These are phyloP conservation scores for Tilletiaria anomala DNA, from an alignment of 1,284 basidiomycete species.

Conservation along the genomic window DNA sequence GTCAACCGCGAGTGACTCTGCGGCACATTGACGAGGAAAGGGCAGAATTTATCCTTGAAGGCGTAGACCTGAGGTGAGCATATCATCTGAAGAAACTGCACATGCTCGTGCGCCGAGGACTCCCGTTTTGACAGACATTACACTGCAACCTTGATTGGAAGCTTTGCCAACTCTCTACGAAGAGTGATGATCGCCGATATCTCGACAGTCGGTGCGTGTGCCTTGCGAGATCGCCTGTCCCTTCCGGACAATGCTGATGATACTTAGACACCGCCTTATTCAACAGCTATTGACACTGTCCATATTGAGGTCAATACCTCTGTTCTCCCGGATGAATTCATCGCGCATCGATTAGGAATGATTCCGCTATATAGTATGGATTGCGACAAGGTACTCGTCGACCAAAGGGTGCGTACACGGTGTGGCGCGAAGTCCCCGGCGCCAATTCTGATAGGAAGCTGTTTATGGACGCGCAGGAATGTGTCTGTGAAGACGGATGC, in stretches of 20 bases:
- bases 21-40: slow-evolving; percentile 15
- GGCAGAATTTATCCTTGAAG: slow-evolving; percentile 33
- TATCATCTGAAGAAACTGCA: too few species aligned
- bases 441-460: too few species aligned
- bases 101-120: too few species aligned
- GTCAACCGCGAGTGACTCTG: slow-evolving; percentile 1
- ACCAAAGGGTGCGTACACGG: too few species aligned
- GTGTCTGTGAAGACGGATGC: slow-evolving; percentile 64
- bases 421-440: too few species aligned
- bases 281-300: slow-evolving; percentile 96
- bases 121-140: too few species aligned
- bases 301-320: slow-evolving; percentile 83
- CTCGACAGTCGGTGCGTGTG: slow-evolving; percentile 33
- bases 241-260: too few species aligned
- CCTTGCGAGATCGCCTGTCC: too few species aligned
- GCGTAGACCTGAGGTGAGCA: slow-evolving; percentile 34
- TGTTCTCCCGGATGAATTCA: slow-evolving; percentile 91
- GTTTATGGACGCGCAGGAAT: slow-evolving; percentile 60
- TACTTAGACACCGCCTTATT: too few species aligned
- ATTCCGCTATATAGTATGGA: slow-evolving; percentile 64
- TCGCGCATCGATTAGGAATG: slow-evolving; percentile 89
- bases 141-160: too few species aligned
- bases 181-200: slow-evolving; percentile 37
- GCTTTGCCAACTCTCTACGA: slow-evolving; percentile 36
- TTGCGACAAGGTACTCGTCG: slow-evolving; percentile 21